These are phyloP conservation scores for Fusarium transvaalense DNA, from an alignment of 2,329 filamentous ascomycete genomes.

Conservation along the genomic window DNA sequence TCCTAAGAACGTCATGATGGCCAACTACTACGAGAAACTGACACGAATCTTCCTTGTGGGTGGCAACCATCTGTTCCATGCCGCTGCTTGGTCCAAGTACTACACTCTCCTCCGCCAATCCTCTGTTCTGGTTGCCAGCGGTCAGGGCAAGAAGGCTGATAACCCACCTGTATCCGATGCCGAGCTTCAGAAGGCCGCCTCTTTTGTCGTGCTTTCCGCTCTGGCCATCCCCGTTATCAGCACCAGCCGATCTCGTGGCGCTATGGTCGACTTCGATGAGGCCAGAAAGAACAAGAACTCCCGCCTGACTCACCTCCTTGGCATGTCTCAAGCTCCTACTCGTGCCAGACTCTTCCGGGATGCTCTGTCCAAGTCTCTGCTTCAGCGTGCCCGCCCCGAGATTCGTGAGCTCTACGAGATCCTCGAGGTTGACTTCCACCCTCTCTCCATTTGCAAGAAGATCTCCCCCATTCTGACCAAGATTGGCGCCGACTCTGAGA, in stretches of 20 bases:
- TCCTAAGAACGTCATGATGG: conserved; percentile 99
- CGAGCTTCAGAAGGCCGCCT: conserved; percentile 93
- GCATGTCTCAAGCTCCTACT: conserved; percentile 90
- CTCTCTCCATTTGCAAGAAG: conserved; percentile 98
- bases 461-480: conserved; percentile 95
- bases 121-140: conserved; percentile 82
- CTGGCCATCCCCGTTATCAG: conserved; percentile 99
- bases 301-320: conserved; percentile 92
- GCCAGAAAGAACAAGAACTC: conserved; percentile 99
- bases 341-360: conserved; percentile 95
- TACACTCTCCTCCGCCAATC: conserved; percentile 97
- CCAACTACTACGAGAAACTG: conserved; percentile 99
- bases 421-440: conserved; percentile 98
- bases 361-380: conserved; percentile 91
- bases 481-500: conserved; percentile 93
- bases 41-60: conserved; percentile 98
- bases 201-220: conserved; percentile 93
- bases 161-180: conserved; percentile 90
- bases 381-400: conserved; percentile 92
- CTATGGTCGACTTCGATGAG: conserved; percentile 96
- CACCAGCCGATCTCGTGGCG: conserved; percentile 94
- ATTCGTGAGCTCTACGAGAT: conserved; percentile 99
- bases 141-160: conserved; percentile 92
- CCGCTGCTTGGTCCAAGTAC: conserved; percentile 96
- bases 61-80: conserved; percentile 99